Base-by-base conservation (phyloP, 371 early-diverging fungal genomes). In the Mucor piriformis region DNA sequence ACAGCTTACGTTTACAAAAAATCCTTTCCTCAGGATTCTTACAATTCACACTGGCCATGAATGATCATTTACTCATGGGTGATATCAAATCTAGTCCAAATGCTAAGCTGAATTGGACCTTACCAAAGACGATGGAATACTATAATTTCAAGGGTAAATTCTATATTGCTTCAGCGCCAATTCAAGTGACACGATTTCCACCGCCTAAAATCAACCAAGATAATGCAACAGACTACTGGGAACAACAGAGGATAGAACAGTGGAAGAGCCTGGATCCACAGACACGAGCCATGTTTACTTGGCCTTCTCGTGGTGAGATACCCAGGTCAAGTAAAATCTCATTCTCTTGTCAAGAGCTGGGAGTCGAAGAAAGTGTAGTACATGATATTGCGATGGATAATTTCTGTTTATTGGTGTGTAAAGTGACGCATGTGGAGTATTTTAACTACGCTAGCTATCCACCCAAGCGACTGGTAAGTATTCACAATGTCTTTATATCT, bases 371-470 rank as follows among this genome's bases (percentile, higher is more conserved):
- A 3, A 48, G 64, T 3, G 56, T 79, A 0, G 67, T 77, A n/a
- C 88, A 90, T 67, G 87, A 88, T 59, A 73, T 82, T 53, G 91
- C 92, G 0, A 66, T 87, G 66, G 91, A 90, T 61, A 89, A 90
- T 53, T 90, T 88, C 71, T 88, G 89, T 63, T 58, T 92, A 35
- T 56, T 92, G 51, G 74, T 88, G 1, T 90, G 85, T 62, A 89
- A 88, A 60, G 79, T 86, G 0, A 70, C 69, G 44, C 81, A 79
- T 50, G 88, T 92, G 2, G 87, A 87, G 23, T 81, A 88, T 54
- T 74, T 80, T 54, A 79, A 87, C 29, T 75, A 83, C 49, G 65
- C 69, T 3, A 54, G 53, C 7, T 81, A 80, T 63, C 85, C 84
- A 50, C 81, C 83, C 13, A 73, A 72, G 59, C 64, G 85, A 70